phyloP scores from a whole-genome alignment of 1,139 yeast genomes.

The Geotrichum restrictum region DNA sequence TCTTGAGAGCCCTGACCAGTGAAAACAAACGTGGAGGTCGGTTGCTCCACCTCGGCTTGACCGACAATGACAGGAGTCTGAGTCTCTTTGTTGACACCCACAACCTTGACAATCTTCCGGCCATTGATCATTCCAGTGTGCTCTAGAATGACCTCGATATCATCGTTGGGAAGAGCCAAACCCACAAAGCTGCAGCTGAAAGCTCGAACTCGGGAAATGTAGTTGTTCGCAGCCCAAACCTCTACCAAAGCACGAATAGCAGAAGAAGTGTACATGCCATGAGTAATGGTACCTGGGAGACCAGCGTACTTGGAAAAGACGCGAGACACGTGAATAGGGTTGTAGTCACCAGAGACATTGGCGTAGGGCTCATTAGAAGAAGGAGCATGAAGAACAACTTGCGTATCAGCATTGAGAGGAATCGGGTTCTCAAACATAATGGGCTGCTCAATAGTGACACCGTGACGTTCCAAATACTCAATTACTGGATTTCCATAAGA shows the following conservation, averaged over 20 bases:
- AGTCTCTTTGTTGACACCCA: constrained; percentile 77
- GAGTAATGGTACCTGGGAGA: constrained; percentile 95
- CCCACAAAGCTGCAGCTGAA: constrained; percentile 88
- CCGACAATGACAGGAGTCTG: constrained; percentile 70
- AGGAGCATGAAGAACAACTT: constrained; percentile 69
- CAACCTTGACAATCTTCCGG: constrained; percentile 92
- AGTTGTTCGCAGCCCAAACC: constrained; percentile 97
- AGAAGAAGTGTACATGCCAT: constrained; percentile 98
- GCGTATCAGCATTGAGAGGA: constrained; percentile 77
- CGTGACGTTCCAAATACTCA: constrained; percentile 88
- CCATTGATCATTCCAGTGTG: constrained; percentile 99
- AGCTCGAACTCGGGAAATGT: constrained; percentile 92
- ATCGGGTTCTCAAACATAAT: constrained; percentile 83
- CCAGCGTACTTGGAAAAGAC: constrained; percentile 90
- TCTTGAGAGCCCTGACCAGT: constrained; percentile 99
- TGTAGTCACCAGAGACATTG: constrained; percentile 94
- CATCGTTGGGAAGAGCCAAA: constrained; percentile 96
- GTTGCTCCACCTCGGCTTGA: constrained; percentile 98
- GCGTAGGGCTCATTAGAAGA: constrained; percentile 93
- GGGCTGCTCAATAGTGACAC: constrained; percentile 92
- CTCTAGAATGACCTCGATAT: constrained; percentile 79
- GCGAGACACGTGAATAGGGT: constrained; percentile 96
- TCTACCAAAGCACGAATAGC: constrained; percentile 92
- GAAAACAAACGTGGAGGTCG: constrained; percentile 91
- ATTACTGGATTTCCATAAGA: constrained; percentile 97